Evolutionary conservation across 805 yeast species (phyloP), one percentile per base, ranked within the genome.

Genomic region (Candida palmyrensis): DNA sequence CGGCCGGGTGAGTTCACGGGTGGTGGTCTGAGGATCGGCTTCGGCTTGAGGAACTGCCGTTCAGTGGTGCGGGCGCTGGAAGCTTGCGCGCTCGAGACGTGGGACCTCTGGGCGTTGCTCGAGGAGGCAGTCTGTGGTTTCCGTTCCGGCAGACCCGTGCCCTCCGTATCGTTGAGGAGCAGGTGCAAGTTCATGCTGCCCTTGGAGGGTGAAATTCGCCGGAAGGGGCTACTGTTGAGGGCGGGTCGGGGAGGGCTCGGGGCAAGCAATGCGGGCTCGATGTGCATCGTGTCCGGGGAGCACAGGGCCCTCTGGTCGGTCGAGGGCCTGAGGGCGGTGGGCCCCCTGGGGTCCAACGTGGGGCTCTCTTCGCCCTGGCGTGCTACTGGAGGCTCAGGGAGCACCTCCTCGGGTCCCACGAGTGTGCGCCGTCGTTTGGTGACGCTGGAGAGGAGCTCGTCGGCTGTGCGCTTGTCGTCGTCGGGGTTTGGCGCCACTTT

Each of bases 201-300:
- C 36, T 59, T 64, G 6, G 70, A 64, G 1, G 71, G 71, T 1
- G 68, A 62, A 4, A 66, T 65, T 23, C 44, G 48, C n/a, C 48
- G 41, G 6, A 40, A 27, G n/a, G 58, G 57, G 32, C 50, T 48
- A 21, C 32, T 29, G 32, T 29, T 29, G 32, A 29, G 9, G 23
- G 23, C 9, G 11, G 9, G 23, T 9, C 9, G 10, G 9, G 23
- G 23, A 21, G 23, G 11, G 23, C 9, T 11, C 23, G 11, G 23
- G 11, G 23, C 23, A 9, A n/a, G n/a, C 8, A 15, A 23, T 5
- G 26, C 12, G 26, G 26, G 26, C 14, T 12, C 14, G 15, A 23
- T 13, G 14, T 23, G 15, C 12, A 23, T 23, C 14, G 26, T 5
- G 26, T 13, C 14, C 6, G 24, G 24, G 11, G 11, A 21, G 24